These are phyloP conservation scores for Myxozyma geophila DNA, from an alignment of 805 yeast genomes.

Conservation along the genomic window DNA sequence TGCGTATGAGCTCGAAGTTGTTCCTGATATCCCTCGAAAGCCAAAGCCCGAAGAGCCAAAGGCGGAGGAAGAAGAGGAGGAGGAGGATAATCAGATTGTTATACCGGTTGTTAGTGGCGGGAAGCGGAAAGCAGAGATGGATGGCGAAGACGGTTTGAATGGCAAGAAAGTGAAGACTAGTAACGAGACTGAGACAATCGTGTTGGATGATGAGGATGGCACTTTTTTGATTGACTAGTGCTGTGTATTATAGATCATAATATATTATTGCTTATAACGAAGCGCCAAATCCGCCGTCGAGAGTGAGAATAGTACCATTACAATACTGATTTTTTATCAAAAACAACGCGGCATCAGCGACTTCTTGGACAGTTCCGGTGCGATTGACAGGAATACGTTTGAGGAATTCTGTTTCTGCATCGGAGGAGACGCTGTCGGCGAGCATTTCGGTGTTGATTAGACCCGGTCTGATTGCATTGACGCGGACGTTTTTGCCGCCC, in stretches of 20 bases:
- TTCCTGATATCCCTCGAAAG: slow-evolving; percentile 31
- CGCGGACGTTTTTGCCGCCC: slow-evolving; percentile 56
- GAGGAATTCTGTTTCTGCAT: slow-evolving; percentile 12
- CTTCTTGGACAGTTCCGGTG: slow-evolving; percentile 31
- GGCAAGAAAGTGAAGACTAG: slow-evolving; percentile 21
- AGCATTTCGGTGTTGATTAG: slow-evolving; percentile 68
- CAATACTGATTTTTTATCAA: slow-evolving; percentile 34
- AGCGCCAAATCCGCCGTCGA: slow-evolving; percentile 36
- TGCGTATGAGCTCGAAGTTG: slow-evolving; percentile 3
- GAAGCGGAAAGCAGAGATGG: slow-evolving; percentile 29
- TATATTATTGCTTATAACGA: slow-evolving; percentile 1
- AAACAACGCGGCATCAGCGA: slow-evolving; percentile 39
- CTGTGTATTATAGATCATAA: neutral
- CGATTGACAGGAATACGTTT: slow-evolving; percentile 30
- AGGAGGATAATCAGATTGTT: neutral
- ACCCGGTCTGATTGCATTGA: slow-evolving; percentile 73
- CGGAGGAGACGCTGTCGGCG: neutral
- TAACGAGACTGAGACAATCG: slow-evolving; percentile 18
- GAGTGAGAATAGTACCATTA: slow-evolving; percentile 34
- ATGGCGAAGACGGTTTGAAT: neutral
- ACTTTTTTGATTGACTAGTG: slow-evolving; percentile 32
- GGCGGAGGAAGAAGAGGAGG: slow-evolving; percentile 3
- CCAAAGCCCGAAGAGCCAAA: slow-evolving; percentile 11
- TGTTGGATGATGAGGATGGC: slow-evolving; percentile 38
- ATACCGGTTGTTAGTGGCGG: neutral